phyloP scores from a whole-genome alignment of 257 asterid species.

The Plantago ovata region DNA sequence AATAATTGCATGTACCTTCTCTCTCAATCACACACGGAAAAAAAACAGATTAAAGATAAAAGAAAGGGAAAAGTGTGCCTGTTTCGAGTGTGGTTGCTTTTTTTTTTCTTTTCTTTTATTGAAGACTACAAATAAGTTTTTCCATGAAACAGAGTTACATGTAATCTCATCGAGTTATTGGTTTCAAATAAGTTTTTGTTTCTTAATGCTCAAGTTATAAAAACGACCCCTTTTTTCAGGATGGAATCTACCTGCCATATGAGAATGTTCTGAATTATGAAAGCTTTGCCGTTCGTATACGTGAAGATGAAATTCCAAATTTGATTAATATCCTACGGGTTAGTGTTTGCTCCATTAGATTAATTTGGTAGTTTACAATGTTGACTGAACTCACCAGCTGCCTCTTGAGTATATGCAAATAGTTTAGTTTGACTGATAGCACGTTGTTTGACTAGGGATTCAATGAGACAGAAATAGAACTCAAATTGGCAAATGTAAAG shows the following conservation, averaged over 20 bases:
- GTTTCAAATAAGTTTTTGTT: not conserved
- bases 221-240: slow-evolving; percentile 36
- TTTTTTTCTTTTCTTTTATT: too few species aligned
- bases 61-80: too few species aligned
- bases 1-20: too few species aligned
- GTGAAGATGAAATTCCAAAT: slow-evolving; percentile 82
- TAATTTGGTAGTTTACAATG: not conserved
- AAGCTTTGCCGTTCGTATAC: slow-evolving; percentile 86
- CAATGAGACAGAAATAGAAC: slow-evolving; percentile 76
- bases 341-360: slow-evolving; percentile 25
- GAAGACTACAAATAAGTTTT: too few species aligned
- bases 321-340: slow-evolving; percentile 76
- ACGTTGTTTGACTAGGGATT: slow-evolving; percentile 42
- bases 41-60: too few species aligned
- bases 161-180: too few species aligned
- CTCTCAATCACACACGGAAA: too few species aligned
- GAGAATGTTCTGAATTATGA: slow-evolving; percentile 80
- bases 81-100: too few species aligned
- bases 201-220: not conserved
- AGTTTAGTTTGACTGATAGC: slow-evolving; percentile 15
- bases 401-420: not conserved
- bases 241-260: slow-evolving; percentile 90
- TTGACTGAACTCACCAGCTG: too few species aligned
- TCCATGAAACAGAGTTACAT: too few species aligned
- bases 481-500: slow-evolving; percentile 67